Evolutionary conservation across 306 rosid species (phyloP).

Genomic region (Rosa lucieae): DNA sequence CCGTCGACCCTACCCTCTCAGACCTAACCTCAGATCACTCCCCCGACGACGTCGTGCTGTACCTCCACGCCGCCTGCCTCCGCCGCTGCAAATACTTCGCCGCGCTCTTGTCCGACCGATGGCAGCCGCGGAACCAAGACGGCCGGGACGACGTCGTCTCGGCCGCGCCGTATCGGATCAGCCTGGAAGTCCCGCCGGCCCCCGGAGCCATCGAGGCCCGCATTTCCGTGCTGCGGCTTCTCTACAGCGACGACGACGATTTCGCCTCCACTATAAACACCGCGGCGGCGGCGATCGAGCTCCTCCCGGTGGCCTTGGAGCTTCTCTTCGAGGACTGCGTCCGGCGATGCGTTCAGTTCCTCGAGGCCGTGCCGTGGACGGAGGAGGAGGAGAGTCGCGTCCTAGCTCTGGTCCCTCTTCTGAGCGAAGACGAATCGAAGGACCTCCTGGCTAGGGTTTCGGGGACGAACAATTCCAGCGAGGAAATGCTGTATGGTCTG

Average conservation of each 20-base stretch:
- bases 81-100: slow-evolving; percentile 78
- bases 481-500: slow-evolving; percentile 69
- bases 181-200: slow-evolving; percentile 47
- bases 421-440: slow-evolving; percentile 64
- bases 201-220: slow-evolving; percentile 48
- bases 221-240: slow-evolving; percentile 57
- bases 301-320: slow-evolving; percentile 77
- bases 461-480: slow-evolving; percentile 44
- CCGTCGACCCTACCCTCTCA: slow-evolving; percentile 33
- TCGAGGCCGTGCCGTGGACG: slow-evolving; percentile 93
- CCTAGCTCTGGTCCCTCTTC: slow-evolving; percentile 55
- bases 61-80: slow-evolving; percentile 70
- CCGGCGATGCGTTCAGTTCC: slow-evolving; percentile 59
- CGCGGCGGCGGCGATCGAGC: slow-evolving; percentile 65
- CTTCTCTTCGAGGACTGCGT: slow-evolving; percentile 86
- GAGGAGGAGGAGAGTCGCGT: slow-evolving; percentile 81
- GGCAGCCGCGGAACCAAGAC: slow-evolving; percentile 36
- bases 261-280: slow-evolving; percentile 41
- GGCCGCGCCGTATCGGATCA: slow-evolving; percentile 13
- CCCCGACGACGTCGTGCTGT: slow-evolving; percentile 43
- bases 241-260: slow-evolving; percentile 64
- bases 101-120: slow-evolving; percentile 80
- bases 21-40: slow-evolving; percentile 29
- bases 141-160: not conserved
- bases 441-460: slow-evolving; percentile 83